phyloP scores from a whole-genome alignment of 2,329 filamentous ascomycete genomes.

The Aspergillus brasiliensis region DNA sequence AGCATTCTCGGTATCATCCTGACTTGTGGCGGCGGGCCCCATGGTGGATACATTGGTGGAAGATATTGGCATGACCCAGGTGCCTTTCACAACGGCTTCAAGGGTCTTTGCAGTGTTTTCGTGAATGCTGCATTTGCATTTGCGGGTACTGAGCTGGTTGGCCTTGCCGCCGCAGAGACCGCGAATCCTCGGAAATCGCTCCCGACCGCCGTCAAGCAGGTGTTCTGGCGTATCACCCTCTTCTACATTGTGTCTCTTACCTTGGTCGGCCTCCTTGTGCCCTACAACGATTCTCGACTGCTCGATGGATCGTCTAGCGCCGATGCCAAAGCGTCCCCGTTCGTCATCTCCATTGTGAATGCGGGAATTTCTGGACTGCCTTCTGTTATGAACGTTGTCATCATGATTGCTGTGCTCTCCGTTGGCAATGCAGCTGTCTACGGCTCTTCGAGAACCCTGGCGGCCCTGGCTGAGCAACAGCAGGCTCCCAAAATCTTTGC shows the following conservation, averaged over 20 bases:
- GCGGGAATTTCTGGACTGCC: slow-evolving; percentile 80
- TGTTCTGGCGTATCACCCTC: slow-evolving; percentile 89
- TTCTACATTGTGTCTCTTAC: slow-evolving; percentile 86
- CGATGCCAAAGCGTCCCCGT: slow-evolving; percentile 78
- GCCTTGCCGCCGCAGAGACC: slow-evolving; percentile 62
- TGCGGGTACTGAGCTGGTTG: slow-evolving; percentile 64
- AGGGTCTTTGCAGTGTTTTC: slow-evolving; percentile 65
- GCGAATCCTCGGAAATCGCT: slow-evolving; percentile 67
- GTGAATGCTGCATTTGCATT: slow-evolving; percentile 66
- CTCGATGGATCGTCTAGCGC: slow-evolving; percentile 59
- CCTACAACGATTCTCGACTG: slow-evolving; percentile 67
- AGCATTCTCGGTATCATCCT: slow-evolving; percentile 83
- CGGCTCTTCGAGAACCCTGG: slow-evolving; percentile 85
- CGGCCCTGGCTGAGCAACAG: slow-evolving; percentile 83
- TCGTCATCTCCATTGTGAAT: slow-evolving; percentile 87
- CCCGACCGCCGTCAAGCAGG: slow-evolving; percentile 85
- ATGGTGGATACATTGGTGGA: slow-evolving; percentile 77
- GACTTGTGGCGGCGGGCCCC: slow-evolving; percentile 76
- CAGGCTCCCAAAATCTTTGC: slow-evolving; percentile 76
- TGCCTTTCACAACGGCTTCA: slow-evolving; percentile 69
- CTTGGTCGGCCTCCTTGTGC: slow-evolving; percentile 80
- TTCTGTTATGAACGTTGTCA: slow-evolving; percentile 92
- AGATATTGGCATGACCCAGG: slow-evolving; percentile 76
- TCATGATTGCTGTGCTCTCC: slow-evolving; percentile 84
- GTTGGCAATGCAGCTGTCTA: slow-evolving; percentile 93